Evolutionary conservation across 768 basidiomycete genomes (phyloP).

Genomic region (Mycena epipterygia): DNA sequence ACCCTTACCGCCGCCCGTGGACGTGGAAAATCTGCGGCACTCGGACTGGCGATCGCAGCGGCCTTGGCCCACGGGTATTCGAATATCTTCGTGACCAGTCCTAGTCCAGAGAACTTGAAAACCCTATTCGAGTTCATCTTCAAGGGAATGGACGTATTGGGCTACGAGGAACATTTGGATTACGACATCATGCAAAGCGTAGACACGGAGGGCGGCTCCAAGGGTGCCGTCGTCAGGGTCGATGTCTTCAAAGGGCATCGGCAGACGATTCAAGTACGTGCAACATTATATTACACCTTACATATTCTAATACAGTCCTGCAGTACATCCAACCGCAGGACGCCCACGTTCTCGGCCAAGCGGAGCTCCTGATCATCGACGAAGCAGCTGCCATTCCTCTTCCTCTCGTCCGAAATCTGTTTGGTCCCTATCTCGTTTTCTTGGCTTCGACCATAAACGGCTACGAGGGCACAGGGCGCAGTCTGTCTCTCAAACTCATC

Average conservation of each 20-base stretch:
- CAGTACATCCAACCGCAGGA: conserved; percentile 99
- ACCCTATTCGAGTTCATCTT: conserved; percentile 99
- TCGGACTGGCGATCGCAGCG: conserved; percentile 95
- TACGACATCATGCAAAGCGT: conserved; percentile 97
- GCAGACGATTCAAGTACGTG: conserved; percentile 92
- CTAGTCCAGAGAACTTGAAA: conserved; percentile 97
- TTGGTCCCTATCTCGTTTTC: conserved; percentile 97
- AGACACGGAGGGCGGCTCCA: conserved; percentile 84
- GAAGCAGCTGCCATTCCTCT: conserved; percentile 99
- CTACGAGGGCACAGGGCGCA: conserved; percentile 99
- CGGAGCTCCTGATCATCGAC: conserved; percentile 97
- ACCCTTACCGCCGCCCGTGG: conserved; percentile 96
- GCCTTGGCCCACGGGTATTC: conserved; percentile 95
- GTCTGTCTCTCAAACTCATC: conserved; percentile 96
- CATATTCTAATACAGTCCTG: background rate
- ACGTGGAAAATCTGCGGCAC: conserved; percentile 95
- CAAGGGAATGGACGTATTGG: conserved; percentile 94
- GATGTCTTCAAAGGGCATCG: conserved; percentile 94
- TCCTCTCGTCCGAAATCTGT: conserved; percentile 93
- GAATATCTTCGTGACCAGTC: conserved; percentile 98
- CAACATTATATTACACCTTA: background rate
- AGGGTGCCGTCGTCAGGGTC: conserved; percentile 95
- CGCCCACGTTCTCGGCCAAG: conserved; percentile 96
- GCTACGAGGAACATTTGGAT: conserved; percentile 97
- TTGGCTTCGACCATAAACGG: conserved; percentile 99